Conservation (phyloP, 2,329 filamentous ascomycete species). For the Colletotrichum sp. region DNA sequence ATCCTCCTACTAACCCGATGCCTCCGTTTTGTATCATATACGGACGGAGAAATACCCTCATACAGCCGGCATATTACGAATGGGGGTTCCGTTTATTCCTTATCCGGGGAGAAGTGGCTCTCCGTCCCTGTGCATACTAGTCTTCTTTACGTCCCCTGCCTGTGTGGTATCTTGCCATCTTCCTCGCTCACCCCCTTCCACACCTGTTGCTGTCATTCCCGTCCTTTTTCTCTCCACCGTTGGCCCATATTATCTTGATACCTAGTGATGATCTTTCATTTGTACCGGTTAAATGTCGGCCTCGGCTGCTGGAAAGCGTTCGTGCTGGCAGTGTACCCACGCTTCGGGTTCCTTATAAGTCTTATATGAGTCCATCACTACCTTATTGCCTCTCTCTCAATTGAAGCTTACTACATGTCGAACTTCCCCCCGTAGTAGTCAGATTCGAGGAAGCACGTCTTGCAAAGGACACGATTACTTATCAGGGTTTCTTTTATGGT, state of each 20-base stretch:
- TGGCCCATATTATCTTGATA: background rate
- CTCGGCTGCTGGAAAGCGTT: slow-evolving; percentile 25
- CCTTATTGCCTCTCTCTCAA: slow-evolving; percentile 15
- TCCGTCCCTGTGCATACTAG: slow-evolving; percentile 4
- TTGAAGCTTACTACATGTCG: background rate
- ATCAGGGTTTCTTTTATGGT: background rate
- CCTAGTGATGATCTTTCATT: slow-evolving; percentile 23
- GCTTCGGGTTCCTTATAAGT: slow-evolving; percentile 13
- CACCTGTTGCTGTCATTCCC: background rate
- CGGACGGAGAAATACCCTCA: slow-evolving; percentile 4
- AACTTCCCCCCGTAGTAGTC: background rate
- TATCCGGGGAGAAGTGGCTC: background rate
- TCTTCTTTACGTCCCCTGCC: background rate
- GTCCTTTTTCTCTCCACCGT: background rate
- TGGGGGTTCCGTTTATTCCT: slow-evolving; percentile 19
- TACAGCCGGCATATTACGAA: background rate
- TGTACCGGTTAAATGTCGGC: slow-evolving; percentile 32
- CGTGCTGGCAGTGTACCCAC: slow-evolving; percentile 11
- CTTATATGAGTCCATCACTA: slow-evolving; percentile 24
- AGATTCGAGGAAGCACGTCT: background rate
- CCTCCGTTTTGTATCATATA: slow-evolving; percentile 22
- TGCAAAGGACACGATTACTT: background rate
- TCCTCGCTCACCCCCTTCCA: background rate
- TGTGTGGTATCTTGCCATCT: background rate
- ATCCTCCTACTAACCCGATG: background rate